Conservation (phyloP, 2,329 filamentous ascomycete species). For the Thelonectria discophora region DNA sequence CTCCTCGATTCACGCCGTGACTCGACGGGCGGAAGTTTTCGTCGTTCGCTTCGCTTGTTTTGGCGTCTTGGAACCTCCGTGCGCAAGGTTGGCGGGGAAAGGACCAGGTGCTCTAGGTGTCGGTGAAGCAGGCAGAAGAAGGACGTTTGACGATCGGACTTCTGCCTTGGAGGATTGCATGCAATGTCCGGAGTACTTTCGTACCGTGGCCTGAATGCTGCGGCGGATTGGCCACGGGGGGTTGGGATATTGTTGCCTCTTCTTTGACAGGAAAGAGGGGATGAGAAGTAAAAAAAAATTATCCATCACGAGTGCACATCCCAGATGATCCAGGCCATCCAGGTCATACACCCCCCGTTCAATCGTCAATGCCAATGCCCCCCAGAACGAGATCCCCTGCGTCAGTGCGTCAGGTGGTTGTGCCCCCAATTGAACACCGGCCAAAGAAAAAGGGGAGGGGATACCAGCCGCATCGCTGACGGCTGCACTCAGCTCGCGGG, state of each 20-base stretch:
- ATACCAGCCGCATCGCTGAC: conserved; percentile 9
- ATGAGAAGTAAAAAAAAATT: neutral
- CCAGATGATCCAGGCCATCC: neutral
- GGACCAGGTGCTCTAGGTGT: too few species aligned
- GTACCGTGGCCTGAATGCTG: too few species aligned
- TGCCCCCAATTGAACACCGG: neutral
- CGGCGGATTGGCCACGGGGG: too few species aligned
- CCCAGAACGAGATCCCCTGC: conserved; percentile 20
- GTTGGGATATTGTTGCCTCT: too few species aligned
- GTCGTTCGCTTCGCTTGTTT: too few species aligned
- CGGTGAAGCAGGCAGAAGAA: conserved; percentile 11
- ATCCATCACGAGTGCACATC: conserved; percentile 18
- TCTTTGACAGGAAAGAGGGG: neutral
- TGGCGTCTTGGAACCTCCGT: neutral
- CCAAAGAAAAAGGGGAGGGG: neutral
- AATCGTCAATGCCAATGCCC: conserved; percentile 16
- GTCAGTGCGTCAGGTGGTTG: conserved; percentile 24
- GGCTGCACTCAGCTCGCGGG: conserved; percentile 2
- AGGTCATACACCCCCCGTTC: conserved; percentile 4
- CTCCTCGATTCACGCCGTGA: neutral
- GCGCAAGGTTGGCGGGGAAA: neutral
- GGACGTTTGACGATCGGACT: too few species aligned
- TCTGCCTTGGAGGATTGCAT: too few species aligned
- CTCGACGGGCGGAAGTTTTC: neutral
- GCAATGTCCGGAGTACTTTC: too few species aligned